Conservation (phyloP, 371 early-diverging fungal species). For the Syncephalastrum racemosum region DNA sequence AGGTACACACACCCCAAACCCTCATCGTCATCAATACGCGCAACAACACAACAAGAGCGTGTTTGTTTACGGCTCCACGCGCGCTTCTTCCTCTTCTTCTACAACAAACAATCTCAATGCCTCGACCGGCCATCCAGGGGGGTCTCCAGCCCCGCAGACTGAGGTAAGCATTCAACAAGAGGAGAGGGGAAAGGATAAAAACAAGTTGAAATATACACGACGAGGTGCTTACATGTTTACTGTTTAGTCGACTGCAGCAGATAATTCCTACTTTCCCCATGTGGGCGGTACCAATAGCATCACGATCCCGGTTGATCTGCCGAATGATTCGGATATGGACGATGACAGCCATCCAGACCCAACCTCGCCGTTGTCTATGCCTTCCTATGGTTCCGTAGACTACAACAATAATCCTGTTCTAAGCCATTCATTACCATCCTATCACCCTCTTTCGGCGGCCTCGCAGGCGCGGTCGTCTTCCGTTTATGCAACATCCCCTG, state of each 20-base stretch:
- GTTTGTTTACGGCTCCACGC: constrained; percentile 25
- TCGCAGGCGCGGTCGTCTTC: constrained; percentile 21
- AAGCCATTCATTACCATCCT: constrained; percentile 23
- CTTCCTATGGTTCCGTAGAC: constrained; percentile 1
- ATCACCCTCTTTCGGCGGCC: constrained; percentile 10
- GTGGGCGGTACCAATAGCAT: constrained; percentile 26
- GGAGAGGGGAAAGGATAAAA: too few relatives aligned
- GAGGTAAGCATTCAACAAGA: too few relatives aligned
- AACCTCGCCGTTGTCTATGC: constrained; percentile 17
- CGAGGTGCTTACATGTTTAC: too few relatives aligned
- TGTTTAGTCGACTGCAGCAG: neutral
- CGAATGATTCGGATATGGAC: constrained; percentile 35
- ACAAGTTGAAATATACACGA: too few relatives aligned
- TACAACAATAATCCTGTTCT: constrained; percentile 2
- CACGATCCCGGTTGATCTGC: constrained; percentile 33
- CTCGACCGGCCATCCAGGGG: neutral
- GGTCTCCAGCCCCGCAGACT: too few relatives aligned
- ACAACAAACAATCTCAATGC: constrained; percentile 4
- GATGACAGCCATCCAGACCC: constrained; percentile 17
- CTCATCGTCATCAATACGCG: constrained; percentile 8
- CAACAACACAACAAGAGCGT: constrained; percentile 23
- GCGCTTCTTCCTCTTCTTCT: constrained; percentile 21
- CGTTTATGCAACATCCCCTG: constrained; percentile 9
- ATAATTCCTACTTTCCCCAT: constrained; percentile 18
- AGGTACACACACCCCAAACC: neutral